phyloP scores from a whole-genome alignment of 2,329 filamentous ascomycete genomes.

The Hyphodiscus sp. region DNA sequence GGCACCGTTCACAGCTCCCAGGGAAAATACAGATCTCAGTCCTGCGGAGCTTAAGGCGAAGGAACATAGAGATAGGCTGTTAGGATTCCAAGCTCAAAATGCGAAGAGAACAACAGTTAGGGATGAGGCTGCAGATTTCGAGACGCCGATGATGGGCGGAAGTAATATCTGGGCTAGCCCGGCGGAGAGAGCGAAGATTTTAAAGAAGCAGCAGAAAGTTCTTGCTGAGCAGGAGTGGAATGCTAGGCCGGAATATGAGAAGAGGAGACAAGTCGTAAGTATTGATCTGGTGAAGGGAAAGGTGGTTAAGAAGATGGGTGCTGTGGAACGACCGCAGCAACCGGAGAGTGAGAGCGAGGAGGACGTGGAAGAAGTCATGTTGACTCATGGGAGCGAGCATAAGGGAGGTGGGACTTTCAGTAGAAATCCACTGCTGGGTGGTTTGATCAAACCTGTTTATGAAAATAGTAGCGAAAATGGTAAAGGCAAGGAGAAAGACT shows the following conservation, averaged over 20 bases:
- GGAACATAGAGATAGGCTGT: slow-evolving; percentile 58
- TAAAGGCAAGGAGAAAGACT: slow-evolving; percentile 17
- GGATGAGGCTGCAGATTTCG: slow-evolving; percentile 63
- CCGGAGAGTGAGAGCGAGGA: slow-evolving; percentile 18
- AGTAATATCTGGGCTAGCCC: slow-evolving; percentile 62
- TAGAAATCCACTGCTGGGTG: slow-evolving; percentile 30
- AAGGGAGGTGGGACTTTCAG: slow-evolving; percentile 28
- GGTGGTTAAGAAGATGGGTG: slow-evolving; percentile 35
- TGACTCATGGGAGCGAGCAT: slow-evolving; percentile 15
- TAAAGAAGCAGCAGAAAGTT: slow-evolving; percentile 64
- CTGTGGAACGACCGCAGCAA: slow-evolving; percentile 21
- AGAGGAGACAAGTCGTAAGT: slow-evolving; percentile 60
- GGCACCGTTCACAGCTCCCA: slow-evolving; percentile 50
- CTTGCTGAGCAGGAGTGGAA: slow-evolving; percentile 63
- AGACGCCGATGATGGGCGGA: slow-evolving; percentile 47
- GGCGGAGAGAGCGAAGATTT: slow-evolving; percentile 57
- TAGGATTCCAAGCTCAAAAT: slow-evolving; percentile 64
- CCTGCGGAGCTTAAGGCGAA: slow-evolving; percentile 44
- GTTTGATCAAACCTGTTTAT: slow-evolving; percentile 31
- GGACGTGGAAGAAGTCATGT: slow-evolving; percentile 17
- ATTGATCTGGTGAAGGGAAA: slow-evolving; percentile 62
- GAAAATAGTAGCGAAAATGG: slow-evolving; percentile 26
- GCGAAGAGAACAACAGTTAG: slow-evolving; percentile 61
- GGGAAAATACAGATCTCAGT: slow-evolving; percentile 21
- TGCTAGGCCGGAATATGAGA: slow-evolving; percentile 63